phyloP scores from a whole-genome alignment of 129 eudicot genomes.

The Tanacetum coccineum region DNA sequence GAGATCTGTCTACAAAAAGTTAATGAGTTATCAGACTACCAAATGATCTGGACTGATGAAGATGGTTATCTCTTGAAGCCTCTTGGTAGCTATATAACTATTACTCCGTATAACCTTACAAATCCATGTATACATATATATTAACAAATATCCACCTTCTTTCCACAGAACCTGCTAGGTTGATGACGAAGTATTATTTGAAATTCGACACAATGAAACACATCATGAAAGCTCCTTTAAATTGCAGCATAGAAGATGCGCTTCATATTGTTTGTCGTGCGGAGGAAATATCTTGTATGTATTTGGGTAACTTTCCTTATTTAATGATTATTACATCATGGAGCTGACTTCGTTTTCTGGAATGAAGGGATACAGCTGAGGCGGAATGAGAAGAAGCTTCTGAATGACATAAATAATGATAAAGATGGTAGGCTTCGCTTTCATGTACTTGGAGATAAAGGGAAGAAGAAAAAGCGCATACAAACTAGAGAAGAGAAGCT shows the following conservation, averaged over 20 bases:
- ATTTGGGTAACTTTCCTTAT: constrained; percentile 15
- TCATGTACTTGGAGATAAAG: constrained; percentile 85
- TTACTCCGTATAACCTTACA: background rate
- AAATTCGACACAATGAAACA: constrained; percentile 93
- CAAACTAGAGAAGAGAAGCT: constrained; percentile 97
- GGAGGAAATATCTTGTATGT: constrained; percentile 87
- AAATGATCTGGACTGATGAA: constrained; percentile 96
- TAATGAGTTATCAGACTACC: constrained; percentile 78
- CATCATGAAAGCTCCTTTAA: constrained; percentile 77
- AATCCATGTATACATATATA: constrained; percentile 6
- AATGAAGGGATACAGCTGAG: constrained; percentile 96
- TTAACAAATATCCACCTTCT: constrained; percentile 14
- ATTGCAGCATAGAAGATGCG: constrained; percentile 82
- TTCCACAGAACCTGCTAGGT: constrained; percentile 79
- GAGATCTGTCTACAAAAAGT: constrained; percentile 91
- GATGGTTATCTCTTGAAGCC: constrained; percentile 94
- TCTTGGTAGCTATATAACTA: constrained; percentile 55
- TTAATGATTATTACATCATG: constrained; percentile 15
- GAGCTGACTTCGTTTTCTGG: constrained; percentile 17
- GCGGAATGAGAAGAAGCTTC: constrained; percentile 89
- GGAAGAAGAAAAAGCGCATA: constrained; percentile 88
- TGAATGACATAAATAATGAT: constrained; percentile 86
- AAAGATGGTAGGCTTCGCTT: constrained; percentile 94
- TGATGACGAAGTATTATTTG: constrained; percentile 98
- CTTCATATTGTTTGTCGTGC: constrained; percentile 81